Conservation (phyloP, 2,329 filamentous ascomycete genomes). For the Alternaria viburni region DNA sequence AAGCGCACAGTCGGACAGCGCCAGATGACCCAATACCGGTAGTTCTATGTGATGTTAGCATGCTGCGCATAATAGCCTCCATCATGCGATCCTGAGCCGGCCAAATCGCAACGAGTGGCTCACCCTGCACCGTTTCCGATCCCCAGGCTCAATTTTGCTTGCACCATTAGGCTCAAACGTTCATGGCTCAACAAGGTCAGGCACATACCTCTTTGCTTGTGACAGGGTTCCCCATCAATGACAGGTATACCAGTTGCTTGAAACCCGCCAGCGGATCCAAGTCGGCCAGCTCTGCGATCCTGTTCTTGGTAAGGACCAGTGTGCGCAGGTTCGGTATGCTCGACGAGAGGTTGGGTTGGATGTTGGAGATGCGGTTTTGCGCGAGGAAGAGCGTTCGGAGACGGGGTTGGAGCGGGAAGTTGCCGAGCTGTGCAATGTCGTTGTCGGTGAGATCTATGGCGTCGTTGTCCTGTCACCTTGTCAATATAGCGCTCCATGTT, state of each 20-base stretch:
- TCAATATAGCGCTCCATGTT: neutral
- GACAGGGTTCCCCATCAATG: conserved; percentile 86
- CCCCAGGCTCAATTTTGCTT: conserved; percentile 19
- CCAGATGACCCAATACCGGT: conserved; percentile 91
- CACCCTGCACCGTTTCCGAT: neutral
- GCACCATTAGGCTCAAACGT: conserved; percentile 20
- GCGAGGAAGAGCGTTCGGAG: conserved; percentile 87
- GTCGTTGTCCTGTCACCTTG: conserved; percentile 76
- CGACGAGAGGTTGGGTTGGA: conserved; percentile 76
- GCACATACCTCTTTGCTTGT: conserved; percentile 81
- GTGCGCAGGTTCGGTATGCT: conserved; percentile 83
- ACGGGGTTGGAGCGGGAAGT: conserved; percentile 90
- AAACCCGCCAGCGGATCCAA: conserved; percentile 79
- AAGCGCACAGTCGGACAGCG: conserved; percentile 84
- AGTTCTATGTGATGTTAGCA: conserved; percentile 66
- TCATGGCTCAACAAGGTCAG: neutral
- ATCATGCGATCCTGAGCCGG: neutral
- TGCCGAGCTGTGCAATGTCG: conserved; percentile 85
- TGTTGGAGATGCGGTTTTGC: conserved; percentile 82
- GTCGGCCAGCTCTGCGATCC: conserved; percentile 82
- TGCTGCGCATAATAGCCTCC: neutral
- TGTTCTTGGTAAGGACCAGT: conserved; percentile 83
- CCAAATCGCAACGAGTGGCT: neutral
- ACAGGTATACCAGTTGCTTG: conserved; percentile 75
- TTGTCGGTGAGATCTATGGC: conserved; percentile 99